Conservation (phyloP, 371 early-diverging fungal genomes). For the Mucor plumbeus region DNA sequence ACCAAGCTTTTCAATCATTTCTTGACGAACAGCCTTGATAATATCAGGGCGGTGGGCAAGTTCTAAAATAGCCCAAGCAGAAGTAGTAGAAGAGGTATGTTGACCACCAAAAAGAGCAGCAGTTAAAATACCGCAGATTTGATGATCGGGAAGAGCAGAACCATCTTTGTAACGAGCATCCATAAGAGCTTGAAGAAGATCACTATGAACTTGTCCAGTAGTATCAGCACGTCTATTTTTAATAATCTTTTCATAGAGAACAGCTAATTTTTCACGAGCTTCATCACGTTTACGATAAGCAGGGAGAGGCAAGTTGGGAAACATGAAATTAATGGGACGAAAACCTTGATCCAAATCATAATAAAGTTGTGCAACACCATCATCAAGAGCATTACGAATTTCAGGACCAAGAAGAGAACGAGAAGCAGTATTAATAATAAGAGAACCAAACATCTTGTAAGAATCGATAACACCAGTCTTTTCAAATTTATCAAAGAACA, state of each 20-base stretch:
- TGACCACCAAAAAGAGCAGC: slow-evolving; percentile 96
- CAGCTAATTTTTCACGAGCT: slow-evolving; percentile 84
- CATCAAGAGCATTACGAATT: slow-evolving; percentile 84
- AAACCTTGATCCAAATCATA: slow-evolving; percentile 95
- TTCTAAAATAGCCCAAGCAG: slow-evolving; percentile 91
- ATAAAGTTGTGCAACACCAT: slow-evolving; percentile 80
- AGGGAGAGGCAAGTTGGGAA: slow-evolving; percentile 54
- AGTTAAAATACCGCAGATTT: slow-evolving; percentile 94
- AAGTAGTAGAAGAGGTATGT: slow-evolving; percentile 94
- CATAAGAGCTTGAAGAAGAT: slow-evolving; percentile 87
- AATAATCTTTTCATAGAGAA: slow-evolving; percentile 81
- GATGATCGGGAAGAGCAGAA: slow-evolving; percentile 72
- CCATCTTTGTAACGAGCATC: slow-evolving; percentile 91
- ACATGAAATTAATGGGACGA: slow-evolving; percentile 91
- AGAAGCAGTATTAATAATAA: slow-evolving; percentile 94
- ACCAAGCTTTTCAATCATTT: slow-evolving; percentile 67
- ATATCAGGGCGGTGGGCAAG: slow-evolving; percentile 81
- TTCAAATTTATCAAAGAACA: slow-evolving; percentile 64
- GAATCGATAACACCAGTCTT: slow-evolving; percentile 57
- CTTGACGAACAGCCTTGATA: slow-evolving; percentile 62
- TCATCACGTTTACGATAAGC: slow-evolving; percentile 78
- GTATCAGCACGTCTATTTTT: slow-evolving; percentile 67
- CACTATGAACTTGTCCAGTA: slow-evolving; percentile 39
- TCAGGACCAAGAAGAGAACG: slow-evolving; percentile 93
- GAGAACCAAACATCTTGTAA: slow-evolving; percentile 83